A percentile compares a stretch with the other conserved stretches of the same genome.
phyloP scores from a whole-genome alignment of 2,329 filamentous ascomycete species.

The Colletotrichum chrysophilum region DNA sequence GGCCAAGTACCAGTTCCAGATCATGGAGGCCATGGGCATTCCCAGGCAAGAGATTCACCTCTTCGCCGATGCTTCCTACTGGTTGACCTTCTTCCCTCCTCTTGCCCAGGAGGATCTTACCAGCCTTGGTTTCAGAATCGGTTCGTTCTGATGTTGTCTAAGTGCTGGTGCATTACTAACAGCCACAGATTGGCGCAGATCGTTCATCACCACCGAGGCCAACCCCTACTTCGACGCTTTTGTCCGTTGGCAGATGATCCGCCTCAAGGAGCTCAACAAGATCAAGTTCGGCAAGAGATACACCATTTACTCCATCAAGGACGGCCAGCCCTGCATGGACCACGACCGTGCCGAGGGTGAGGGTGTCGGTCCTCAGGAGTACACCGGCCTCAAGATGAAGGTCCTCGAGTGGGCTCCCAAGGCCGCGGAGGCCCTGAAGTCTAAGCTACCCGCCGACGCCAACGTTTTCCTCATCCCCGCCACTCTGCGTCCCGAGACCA shows the following conservation, averaged over 20 bases:
- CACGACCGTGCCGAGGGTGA: constrained; percentile 53
- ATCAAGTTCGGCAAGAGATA: constrained; percentile 94
- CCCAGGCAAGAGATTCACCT: constrained; percentile 87
- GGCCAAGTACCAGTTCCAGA: constrained; percentile 95
- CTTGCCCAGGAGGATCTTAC: constrained; percentile 31
- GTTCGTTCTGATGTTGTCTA: neutral
- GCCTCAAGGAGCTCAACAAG: constrained; percentile 86
- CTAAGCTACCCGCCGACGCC: constrained; percentile 78
- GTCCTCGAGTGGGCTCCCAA: constrained; percentile 87
- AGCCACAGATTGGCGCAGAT: constrained; percentile 44
- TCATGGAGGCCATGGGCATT: constrained; percentile 91
- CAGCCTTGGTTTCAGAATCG: constrained; percentile 20
- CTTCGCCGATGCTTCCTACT: constrained; percentile 90
- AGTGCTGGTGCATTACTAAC: neutral
- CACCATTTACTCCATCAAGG: constrained; percentile 88
- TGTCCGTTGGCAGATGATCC: constrained; percentile 96
- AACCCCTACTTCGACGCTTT: constrained; percentile 95
- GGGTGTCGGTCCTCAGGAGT: constrained; percentile 46
- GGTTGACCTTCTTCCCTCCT: constrained; percentile 84
- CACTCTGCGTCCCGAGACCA: constrained; percentile 93
- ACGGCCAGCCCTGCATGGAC: constrained; percentile 49
- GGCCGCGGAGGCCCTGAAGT: constrained; percentile 73
- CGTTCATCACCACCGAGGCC: constrained; percentile 83
- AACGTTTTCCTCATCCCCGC: constrained; percentile 91
- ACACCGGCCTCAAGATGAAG: constrained; percentile 89